Percentiles rank a stretch among this genome's conserved stretches.
Evolutionary conservation across 2,329 filamentous ascomycete genomes (phyloP).

Genomic region (Phaeoacremonium minimum): DNA sequence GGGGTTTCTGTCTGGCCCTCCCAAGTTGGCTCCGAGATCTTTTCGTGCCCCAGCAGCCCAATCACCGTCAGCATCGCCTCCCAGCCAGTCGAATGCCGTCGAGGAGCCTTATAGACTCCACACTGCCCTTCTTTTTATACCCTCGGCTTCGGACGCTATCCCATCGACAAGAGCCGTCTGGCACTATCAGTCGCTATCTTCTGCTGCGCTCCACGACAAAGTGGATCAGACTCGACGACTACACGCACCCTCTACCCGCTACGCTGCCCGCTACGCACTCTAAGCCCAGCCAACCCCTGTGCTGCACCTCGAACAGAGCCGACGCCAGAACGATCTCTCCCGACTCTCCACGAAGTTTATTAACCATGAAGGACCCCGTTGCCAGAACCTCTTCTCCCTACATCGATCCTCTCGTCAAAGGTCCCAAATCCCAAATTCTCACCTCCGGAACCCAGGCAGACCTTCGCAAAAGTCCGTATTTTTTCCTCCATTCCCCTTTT

Average conservation of each 20-base stretch:
- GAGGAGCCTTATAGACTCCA: slow-evolving; percentile 20
- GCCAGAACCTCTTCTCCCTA: slow-evolving; percentile 38
- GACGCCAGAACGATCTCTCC: not conserved
- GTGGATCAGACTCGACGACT: not conserved
- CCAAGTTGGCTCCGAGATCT: slow-evolving; percentile 31
- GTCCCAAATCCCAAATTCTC: slow-evolving; percentile 35
- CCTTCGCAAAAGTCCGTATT: slow-evolving; percentile 24
- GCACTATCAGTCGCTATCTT: too few species aligned
- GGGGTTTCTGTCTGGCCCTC: slow-evolving; percentile 16
- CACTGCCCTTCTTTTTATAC: slow-evolving; percentile 23
- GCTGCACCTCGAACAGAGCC: too few species aligned
- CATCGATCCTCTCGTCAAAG: slow-evolving; percentile 37
- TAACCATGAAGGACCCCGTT: slow-evolving; percentile 26
- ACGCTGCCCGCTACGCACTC: too few species aligned
- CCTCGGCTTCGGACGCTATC: slow-evolving; percentile 19
- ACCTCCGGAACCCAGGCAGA: slow-evolving; percentile 19
- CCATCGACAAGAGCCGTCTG: not conserved
- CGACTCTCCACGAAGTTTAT: not conserved
- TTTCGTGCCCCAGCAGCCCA: slow-evolving; percentile 27
- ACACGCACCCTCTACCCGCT: too few species aligned
- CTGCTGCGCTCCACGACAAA: not conserved
- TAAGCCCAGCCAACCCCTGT: not conserved
- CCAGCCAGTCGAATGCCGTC: slow-evolving; percentile 25
- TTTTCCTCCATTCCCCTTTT: slow-evolving; percentile 9
- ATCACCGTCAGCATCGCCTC: slow-evolving; percentile 15